These are phyloP conservation scores for Hypoxylon rickii DNA, from an alignment of 495 filamentous ascomycete genomes.

Conservation along the genomic window DNA sequence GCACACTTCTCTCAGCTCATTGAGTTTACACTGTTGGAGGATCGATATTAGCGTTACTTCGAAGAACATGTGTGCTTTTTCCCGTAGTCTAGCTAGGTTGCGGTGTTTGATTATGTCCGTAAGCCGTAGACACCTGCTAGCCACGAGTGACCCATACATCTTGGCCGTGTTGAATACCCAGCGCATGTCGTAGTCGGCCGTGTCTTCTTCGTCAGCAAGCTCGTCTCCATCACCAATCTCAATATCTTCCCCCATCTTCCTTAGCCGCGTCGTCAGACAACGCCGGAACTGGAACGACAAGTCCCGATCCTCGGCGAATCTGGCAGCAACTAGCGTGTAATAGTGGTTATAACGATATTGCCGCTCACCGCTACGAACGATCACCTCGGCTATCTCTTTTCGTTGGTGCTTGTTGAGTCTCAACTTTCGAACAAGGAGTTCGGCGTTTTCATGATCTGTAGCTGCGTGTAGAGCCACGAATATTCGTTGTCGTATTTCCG, in stretches of 20 bases:
- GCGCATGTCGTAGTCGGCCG: constrained; percentile 53
- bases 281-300: constrained; percentile 84
- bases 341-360: constrained; percentile 90
- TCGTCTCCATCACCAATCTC: constrained; percentile 59
- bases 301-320: constrained; percentile 71
- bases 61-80: constrained; percentile 74
- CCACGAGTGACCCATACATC: constrained; percentile 77
- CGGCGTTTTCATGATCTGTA: constrained; percentile 81
- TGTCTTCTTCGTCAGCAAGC: constrained; percentile 57
- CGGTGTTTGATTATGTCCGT: constrained; percentile 68
- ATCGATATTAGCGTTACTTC: constrained; percentile 79
- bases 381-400: constrained; percentile 82
- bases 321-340: constrained; percentile 82
- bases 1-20: constrained; percentile 26
- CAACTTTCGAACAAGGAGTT: constrained; percentile 76
- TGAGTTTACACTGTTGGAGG: constrained; percentile 59
- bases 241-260: constrained; percentile 75
- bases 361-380: constrained; percentile 83
- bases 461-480: constrained; percentile 92
- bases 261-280: constrained; percentile 85
- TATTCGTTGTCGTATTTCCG: constrained; percentile 86
- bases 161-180: constrained; percentile 89
- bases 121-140: constrained; percentile 65
- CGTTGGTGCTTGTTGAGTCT: constrained; percentile 84
- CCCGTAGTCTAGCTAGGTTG: constrained; percentile 76